Conservation (phyloP, 2,329 filamentous ascomycete genomes). For the Gyromitra esculenta region DNA sequence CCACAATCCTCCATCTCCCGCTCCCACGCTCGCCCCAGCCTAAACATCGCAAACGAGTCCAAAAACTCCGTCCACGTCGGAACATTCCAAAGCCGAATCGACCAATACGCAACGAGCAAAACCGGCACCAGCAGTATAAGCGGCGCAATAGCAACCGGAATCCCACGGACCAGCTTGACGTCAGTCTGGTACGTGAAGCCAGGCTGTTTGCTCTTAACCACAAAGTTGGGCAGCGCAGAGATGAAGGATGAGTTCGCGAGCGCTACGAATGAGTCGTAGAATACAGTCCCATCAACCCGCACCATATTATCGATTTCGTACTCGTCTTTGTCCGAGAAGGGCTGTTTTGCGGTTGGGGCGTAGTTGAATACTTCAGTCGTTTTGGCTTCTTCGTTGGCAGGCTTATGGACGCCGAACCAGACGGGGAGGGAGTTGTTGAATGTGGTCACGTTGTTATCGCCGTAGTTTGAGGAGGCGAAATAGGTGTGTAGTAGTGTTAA, state of each 20-base stretch:
- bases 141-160: slow-evolving; percentile 37
- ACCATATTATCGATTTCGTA: slow-evolving; percentile 47
- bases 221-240: slow-evolving; percentile 28
- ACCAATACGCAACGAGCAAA: slow-evolving; percentile 36
- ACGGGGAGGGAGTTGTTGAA: slow-evolving; percentile 46
- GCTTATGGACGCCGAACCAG: slow-evolving; percentile 50
- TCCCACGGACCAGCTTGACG: slow-evolving; percentile 42
- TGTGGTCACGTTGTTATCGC: slow-evolving; percentile 1
- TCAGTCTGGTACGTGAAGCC: slow-evolving; percentile 49
- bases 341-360: slow-evolving; percentile 11
- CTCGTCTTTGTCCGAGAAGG: slow-evolving; percentile 12
- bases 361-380: slow-evolving; percentile 7
- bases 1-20: slow-evolving; percentile 40
- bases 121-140: slow-evolving; percentile 40
- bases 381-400: slow-evolving; percentile 21
- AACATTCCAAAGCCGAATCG: slow-evolving; percentile 32
- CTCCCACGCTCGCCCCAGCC: slow-evolving; percentile 44
- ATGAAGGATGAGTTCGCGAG: slow-evolving; percentile 51
- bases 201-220: slow-evolving; percentile 4
- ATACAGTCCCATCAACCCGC: slow-evolving; percentile 25
- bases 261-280: slow-evolving; percentile 38
- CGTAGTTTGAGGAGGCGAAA: slow-evolving; percentile 49
- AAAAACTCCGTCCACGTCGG: slow-evolving; percentile 52
- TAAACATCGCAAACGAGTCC: slow-evolving; percentile 50
- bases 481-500: slow-evolving; percentile 36